A percentile compares a stretch with the other conserved stretches of the same genome.
Evolutionary conservation across 2,329 filamentous ascomycete species (phyloP).

Genomic region (Ophiostoma populinum): DNA sequence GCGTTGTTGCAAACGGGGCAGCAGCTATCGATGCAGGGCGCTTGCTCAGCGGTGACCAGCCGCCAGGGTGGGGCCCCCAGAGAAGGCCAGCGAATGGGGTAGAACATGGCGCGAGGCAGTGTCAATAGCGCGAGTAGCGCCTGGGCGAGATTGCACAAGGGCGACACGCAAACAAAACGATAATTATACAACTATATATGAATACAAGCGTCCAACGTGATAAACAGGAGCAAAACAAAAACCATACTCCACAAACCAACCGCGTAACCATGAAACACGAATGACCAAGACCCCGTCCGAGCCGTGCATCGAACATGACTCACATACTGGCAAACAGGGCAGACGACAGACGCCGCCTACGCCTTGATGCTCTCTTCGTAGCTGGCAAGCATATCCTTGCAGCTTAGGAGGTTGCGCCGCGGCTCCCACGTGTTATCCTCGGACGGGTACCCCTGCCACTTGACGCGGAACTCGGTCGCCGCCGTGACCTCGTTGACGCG

Average conservation of each 20-base stretch:
- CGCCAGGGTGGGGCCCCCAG: background rate
- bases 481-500: slow-evolving; percentile 21
- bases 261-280: too few species aligned
- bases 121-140: too few species aligned
- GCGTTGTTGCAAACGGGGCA: too few species aligned
- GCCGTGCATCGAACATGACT: too few species aligned
- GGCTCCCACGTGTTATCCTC: slow-evolving; percentile 37
- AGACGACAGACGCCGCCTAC: background rate
- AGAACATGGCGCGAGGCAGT: slow-evolving; percentile 3
- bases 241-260: too few species aligned
- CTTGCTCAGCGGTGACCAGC: too few species aligned
- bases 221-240: background rate
- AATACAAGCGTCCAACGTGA: too few species aligned
- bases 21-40: background rate
- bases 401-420: slow-evolving; percentile 24
- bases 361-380: slow-evolving; percentile 20
- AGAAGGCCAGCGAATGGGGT: slow-evolving; percentile 8
- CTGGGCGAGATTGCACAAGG: too few species aligned
- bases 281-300: too few species aligned
- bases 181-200: too few species aligned
- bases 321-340: too few species aligned
- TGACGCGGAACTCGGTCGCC: slow-evolving; percentile 28
- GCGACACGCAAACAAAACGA: background rate
- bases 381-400: slow-evolving; percentile 18
- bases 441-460: slow-evolving; percentile 32